Conservation (phyloP, 2,329 filamentous ascomycete genomes). For the Xylaria hypoxylon region DNA sequence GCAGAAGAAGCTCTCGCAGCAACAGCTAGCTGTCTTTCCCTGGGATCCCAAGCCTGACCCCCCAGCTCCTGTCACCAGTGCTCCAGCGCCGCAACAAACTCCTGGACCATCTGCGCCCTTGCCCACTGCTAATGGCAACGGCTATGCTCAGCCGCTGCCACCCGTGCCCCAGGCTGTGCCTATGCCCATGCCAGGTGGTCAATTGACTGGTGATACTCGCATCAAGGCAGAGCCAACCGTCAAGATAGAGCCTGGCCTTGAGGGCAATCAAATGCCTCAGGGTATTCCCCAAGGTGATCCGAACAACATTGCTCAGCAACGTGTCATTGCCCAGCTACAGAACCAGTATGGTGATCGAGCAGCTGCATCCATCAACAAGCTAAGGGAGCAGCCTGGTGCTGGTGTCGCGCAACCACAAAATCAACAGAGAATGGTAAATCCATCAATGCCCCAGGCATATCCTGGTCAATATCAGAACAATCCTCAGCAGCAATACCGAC, state of each 20-base stretch:
- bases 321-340: slow-evolving; percentile 68
- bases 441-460: slow-evolving; percentile 43
- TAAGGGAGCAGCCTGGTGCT: slow-evolving; percentile 54
- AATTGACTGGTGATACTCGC: slow-evolving; percentile 51
- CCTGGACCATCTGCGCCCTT: slow-evolving; percentile 42
- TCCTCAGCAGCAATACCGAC: slow-evolving; percentile 49
- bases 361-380: slow-evolving; percentile 73
- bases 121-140: slow-evolving; percentile 46
- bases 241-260: slow-evolving; percentile 61
- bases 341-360: slow-evolving; percentile 72
- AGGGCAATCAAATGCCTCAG: slow-evolving; percentile 44
- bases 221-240: slow-evolving; percentile 60
- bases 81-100: slow-evolving; percentile 44
- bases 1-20: slow-evolving; percentile 89
- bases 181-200: slow-evolving; percentile 44
- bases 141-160: slow-evolving; percentile 48
- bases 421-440: slow-evolving; percentile 45
- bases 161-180: slow-evolving; percentile 42
- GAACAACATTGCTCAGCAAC: slow-evolving; percentile 45
- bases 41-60: slow-evolving; percentile 90
- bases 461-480: slow-evolving; percentile 45
- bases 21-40: slow-evolving; percentile 88
- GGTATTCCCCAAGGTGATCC: slow-evolving; percentile 24
- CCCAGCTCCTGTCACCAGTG: slow-evolving; percentile 56
- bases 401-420: slow-evolving; percentile 43